phyloP scores from a whole-genome alignment of 371 early-diverging fungal species.

The Umbelopsis sp. region DNA sequence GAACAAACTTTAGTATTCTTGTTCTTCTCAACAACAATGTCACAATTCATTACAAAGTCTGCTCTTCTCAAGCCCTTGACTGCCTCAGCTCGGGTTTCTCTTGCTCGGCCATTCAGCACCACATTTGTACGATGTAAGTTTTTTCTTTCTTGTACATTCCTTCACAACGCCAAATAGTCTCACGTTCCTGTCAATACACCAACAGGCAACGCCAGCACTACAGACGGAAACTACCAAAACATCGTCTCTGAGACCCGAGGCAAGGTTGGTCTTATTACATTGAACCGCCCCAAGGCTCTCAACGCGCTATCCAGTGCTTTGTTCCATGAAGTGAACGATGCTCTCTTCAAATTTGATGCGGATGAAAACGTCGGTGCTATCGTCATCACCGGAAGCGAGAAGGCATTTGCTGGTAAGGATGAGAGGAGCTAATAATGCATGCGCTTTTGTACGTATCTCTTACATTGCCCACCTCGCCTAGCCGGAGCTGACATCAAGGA shows the following conservation, averaged over 20 bases:
- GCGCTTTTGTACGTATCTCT: not conserved
- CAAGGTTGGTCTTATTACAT: conserved; percentile 86
- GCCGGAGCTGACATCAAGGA: conserved; percentile 99
- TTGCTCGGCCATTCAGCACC: conserved; percentile 40
- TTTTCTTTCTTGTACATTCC: not conserved
- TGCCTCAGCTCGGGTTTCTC: conserved; percentile 30
- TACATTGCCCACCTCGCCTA: conserved; percentile 23
- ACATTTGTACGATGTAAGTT: conserved; percentile 22
- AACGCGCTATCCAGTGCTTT: conserved; percentile 96
- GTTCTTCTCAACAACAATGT: not conserved
- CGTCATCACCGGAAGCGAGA: conserved; percentile 94
- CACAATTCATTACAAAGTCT: conserved; percentile 19
- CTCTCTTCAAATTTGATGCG: conserved; percentile 78
- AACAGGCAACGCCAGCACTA: conserved; percentile 40
- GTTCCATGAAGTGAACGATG: conserved; percentile 90
- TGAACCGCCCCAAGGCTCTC: conserved; percentile 95
- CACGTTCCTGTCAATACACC: not conserved
- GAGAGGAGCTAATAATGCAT: no score
- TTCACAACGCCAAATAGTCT: not conserved
- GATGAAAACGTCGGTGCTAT: conserved; percentile 87
- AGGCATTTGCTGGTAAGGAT: conserved; percentile 89
- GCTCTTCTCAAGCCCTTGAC: conserved; percentile 45
- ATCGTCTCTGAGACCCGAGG: conserved; percentile 82
- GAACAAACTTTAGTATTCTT: not conserved
- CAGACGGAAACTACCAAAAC: conserved; percentile 55